Evolutionary conservation across 768 basidiomycete species (phyloP), one percentile per base, ranked within the genome.

Genomic region (Trametes maxima): DNA sequence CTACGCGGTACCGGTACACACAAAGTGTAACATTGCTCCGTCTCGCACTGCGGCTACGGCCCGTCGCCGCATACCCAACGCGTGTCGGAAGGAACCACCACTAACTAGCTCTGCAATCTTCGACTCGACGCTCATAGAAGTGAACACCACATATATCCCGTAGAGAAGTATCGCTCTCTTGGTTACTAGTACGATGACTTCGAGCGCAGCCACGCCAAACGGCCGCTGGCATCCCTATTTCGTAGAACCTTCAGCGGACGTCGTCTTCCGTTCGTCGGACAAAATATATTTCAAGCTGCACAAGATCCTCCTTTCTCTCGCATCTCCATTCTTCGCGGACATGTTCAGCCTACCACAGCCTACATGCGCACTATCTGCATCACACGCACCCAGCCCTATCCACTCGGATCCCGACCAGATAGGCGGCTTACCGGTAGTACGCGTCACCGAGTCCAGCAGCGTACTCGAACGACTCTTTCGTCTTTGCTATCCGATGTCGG

Each of bases 401-500:
- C n/a, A 33, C 19, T 33, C 39, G 6, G 21, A 21, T 1, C 21
- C 24, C 13, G 16, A 35, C 4, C 19, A 24, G 14, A 19, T 28
- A 0, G 61, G 33, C 42, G 40, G 28, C 8, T 22, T 51, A 5
- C 42, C 47, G 0, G 21, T 55, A 1, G 42, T 63, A 12, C 44
- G 21, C 17, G 37, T 58, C 21, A 17, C 46, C 5, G 58, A 64
- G 45, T 7, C 39, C 17, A 40, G 58, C 42, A 4, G 17, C 2
- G 54, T 44, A 1, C 44, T 64, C 28, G 51, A 58, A 12, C 17
- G n/a, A 11, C 54, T 64, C 11, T 48, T 64, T 28, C 58, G 58
- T 5, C 36, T 78, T 45, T 71, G 77, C 28, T 78, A 78, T 66
- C 77, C 77, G 0, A 56, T 76, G 28, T 67, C 68, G 16, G 60